These are phyloP conservation scores for Globisporangium megalacanthum DNA, from an alignment of 352 stramenopile species.

Conservation along the genomic window DNA sequence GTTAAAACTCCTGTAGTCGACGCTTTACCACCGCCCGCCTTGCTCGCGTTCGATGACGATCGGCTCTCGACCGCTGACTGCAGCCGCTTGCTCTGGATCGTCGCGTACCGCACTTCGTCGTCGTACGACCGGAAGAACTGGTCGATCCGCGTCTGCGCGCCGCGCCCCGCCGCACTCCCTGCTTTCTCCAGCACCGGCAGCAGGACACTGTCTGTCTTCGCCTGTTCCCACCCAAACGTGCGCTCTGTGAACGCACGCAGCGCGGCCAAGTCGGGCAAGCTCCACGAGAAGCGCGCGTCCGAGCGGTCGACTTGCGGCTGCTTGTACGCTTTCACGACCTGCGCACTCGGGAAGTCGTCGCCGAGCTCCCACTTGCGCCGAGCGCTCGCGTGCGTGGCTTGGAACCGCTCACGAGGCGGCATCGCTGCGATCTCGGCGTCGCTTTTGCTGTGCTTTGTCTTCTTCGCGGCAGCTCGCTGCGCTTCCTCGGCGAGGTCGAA, in stretches of 20 bases:
- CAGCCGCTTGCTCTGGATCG: constrained; percentile 88
- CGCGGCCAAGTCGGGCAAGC: constrained; percentile 79
- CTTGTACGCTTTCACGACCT: constrained; percentile 92
- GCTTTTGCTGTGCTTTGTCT: constrained; percentile 41
- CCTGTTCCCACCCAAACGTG: constrained; percentile 91
- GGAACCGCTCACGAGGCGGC: constrained; percentile 67
- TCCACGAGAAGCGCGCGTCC: constrained; percentile 90
- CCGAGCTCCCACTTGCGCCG: constrained; percentile 91
- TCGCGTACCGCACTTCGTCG: constrained; percentile 94
- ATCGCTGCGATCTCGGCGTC: constrained; percentile 43
- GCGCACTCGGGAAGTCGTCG: constrained; percentile 90
- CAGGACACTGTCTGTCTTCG: constrained; percentile 87
- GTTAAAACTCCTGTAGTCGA: background rate
- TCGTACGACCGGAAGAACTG: constrained; percentile 95
- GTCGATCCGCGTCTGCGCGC: constrained; percentile 91
- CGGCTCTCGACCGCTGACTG: constrained; percentile 65
- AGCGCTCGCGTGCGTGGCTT: constrained; percentile 88
- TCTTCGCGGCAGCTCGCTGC: constrained; percentile 32
- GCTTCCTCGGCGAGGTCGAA: constrained; percentile 63
- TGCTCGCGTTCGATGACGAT: constrained; percentile 4
- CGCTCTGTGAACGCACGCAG: constrained; percentile 86
- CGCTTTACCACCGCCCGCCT: background rate
- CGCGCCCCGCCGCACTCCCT: constrained; percentile 16
- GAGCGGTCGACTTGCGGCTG: constrained; percentile 86
- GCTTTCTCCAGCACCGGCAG: constrained; percentile 83